Conservation (phyloP, 306 rosid genomes). For the peach (Prunus persica) region DNA sequence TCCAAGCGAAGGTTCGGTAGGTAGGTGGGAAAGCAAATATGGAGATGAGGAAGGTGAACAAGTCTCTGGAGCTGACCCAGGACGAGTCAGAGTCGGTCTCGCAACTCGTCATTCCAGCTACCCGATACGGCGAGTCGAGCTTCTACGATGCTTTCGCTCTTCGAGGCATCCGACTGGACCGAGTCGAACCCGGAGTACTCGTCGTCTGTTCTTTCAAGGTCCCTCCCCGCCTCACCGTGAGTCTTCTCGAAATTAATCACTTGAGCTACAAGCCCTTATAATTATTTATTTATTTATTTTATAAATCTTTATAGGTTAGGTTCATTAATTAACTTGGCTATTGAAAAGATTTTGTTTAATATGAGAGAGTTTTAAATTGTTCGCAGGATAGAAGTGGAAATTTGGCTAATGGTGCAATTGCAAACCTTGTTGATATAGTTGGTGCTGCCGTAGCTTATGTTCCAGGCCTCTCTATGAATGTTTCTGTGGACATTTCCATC, state of each 20-base stretch:
- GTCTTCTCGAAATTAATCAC: neutral
- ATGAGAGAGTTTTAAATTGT: neutral
- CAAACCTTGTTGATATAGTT: slow-evolving; percentile 68
- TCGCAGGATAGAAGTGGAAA: slow-evolving; percentile 67
- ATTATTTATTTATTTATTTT: no score
- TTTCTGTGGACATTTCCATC: slow-evolving; percentile 86
- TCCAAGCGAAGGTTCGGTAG: neutral
- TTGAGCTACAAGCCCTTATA: no score
- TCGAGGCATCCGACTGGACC: slow-evolving; percentile 68
- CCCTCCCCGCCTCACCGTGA: slow-evolving; percentile 70
- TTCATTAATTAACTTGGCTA: no score
- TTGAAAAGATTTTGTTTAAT: neutral
- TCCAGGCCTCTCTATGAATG: slow-evolving; percentile 62
- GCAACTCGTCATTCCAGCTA: slow-evolving; percentile 38
- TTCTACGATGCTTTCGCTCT: slow-evolving; percentile 58
- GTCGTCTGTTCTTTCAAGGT: slow-evolving; percentile 62
- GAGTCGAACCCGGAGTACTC: slow-evolving; percentile 57
- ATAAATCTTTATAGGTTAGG: no score
- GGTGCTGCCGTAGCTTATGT: slow-evolving; percentile 49
- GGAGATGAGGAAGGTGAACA: slow-evolving; percentile 50
- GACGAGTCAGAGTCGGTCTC: slow-evolving; percentile 42
- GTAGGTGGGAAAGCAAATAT: neutral
- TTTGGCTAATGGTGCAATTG: slow-evolving; percentile 65
- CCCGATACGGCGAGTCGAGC: slow-evolving; percentile 20
- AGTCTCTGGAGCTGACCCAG: slow-evolving; percentile 31